A percentile compares a stretch with the other conserved stretches of the same genome.
These are phyloP conservation scores for Lachnellula subtilissima DNA, from an alignment of 2,329 filamentous ascomycete species.

Conservation along the genomic window DNA sequence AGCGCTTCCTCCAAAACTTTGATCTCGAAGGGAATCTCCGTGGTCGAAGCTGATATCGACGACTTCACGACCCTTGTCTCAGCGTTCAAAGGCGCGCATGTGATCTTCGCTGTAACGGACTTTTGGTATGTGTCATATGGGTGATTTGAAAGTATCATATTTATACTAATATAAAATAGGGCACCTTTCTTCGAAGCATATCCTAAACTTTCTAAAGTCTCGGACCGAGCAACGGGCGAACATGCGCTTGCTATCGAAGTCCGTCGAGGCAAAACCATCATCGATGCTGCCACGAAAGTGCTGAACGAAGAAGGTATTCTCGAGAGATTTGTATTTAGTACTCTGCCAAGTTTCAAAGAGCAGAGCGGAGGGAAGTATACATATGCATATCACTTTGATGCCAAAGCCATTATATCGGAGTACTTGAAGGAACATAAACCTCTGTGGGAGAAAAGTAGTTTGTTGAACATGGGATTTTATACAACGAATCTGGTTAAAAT, in stretches of 20 bases:
- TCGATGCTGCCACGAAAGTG: constrained; percentile 28
- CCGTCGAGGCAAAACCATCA: constrained; percentile 31
- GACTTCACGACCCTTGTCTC: constrained; percentile 13
- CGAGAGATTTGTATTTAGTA: constrained; percentile 20
- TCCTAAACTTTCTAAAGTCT: constrained; percentile 10
- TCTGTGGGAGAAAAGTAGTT: constrained; percentile 31
- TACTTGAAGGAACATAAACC: constrained; percentile 25
- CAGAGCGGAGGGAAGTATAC: constrained; percentile 36
- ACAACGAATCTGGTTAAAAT: constrained; percentile 28
- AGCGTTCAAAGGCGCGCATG: constrained; percentile 35
- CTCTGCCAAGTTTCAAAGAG: constrained; percentile 28
- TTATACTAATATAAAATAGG: too few species aligned
- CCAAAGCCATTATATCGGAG: constrained; percentile 31
- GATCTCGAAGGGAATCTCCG: constrained; percentile 37
- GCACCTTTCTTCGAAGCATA: constrained; percentile 14
- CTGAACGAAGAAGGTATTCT: constrained; percentile 23
- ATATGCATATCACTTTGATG: constrained; percentile 36
- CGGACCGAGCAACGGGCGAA: constrained; percentile 18
- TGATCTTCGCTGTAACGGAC: constrained; percentile 37
- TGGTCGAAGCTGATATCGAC: constrained; percentile 32
- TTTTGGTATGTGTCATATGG: constrained; percentile 19
- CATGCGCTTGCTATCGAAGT: constrained; percentile 24
- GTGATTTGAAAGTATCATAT: too few species aligned
- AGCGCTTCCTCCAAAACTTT: constrained; percentile 39
- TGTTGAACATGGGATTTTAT: constrained; percentile 35